These are phyloP conservation scores for Zygosaccharomyces bisporus DNA, from an alignment of 805 yeast genomes.

Conservation along the genomic window DNA sequence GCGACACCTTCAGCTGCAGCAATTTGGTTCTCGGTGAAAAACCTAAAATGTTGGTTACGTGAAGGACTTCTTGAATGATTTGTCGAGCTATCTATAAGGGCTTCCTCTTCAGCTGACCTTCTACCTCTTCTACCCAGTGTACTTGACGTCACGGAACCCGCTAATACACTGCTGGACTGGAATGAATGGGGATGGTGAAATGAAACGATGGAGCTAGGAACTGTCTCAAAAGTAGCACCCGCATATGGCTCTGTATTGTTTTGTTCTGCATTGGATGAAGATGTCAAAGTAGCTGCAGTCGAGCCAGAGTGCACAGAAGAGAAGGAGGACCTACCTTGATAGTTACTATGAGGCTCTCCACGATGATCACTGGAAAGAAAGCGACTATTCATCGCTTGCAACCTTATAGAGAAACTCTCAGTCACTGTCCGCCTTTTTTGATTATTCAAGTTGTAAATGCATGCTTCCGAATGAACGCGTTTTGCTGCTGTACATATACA, in stretches of 20 bases:
- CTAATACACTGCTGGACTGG: constrained; percentile 27
- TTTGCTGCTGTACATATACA: background rate
- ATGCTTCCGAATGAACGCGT: background rate
- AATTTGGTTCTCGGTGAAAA: constrained; percentile 79
- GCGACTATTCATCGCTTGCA: constrained; percentile 10
- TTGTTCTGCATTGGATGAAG: constrained; percentile 43
- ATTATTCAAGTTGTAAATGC: background rate
- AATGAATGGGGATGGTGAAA: constrained; percentile 68
- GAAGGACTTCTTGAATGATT: constrained; percentile 37
- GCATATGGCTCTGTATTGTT: constrained; percentile 69
- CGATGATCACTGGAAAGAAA: constrained; percentile 8
- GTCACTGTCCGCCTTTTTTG: background rate
- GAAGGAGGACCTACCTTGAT: constrained; percentile 25
- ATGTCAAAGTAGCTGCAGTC: constrained; percentile 31
- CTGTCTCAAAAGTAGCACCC: constrained; percentile 71
- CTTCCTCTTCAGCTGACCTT: constrained; percentile 25
- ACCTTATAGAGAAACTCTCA: background rate
- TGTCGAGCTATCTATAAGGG: constrained; percentile 35
- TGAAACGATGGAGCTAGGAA: constrained; percentile 74
- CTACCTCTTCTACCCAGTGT: constrained; percentile 32
- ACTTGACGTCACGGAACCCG: constrained; percentile 24
- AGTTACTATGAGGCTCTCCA: constrained; percentile 5
- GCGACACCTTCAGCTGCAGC: constrained; percentile 78
- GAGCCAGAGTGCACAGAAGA: constrained; percentile 36
- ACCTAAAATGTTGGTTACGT: constrained; percentile 54